These are phyloP conservation scores for Pseudonitzschia delicatissima DNA, from an alignment of 108 stramenopile genomes.

Conservation along the genomic window DNA sequence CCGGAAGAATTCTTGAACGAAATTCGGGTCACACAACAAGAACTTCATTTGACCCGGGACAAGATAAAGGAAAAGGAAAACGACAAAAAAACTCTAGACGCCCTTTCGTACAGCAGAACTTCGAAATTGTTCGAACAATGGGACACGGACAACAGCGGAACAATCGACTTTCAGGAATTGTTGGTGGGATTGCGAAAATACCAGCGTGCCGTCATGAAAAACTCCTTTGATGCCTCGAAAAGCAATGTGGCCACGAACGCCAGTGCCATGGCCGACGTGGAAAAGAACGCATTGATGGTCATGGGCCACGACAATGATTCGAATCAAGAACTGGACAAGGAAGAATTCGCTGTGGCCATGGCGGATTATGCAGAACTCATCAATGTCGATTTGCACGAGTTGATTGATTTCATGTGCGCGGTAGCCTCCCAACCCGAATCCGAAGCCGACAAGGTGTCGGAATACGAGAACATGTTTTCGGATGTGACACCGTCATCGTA, in stretches of 20 bases:
- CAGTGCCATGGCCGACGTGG: slow-evolving; percentile 10
- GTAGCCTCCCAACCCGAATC: slow-evolving; percentile 22
- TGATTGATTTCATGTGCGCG: slow-evolving; percentile 50
- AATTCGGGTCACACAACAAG: slow-evolving; percentile 28
- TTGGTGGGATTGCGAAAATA: slow-evolving; percentile 33
- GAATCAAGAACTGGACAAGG: slow-evolving; percentile 36
- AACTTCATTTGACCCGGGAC: slow-evolving; percentile 14
- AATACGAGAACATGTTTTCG: slow-evolving; percentile 27
- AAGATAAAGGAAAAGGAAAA: slow-evolving; percentile 19
- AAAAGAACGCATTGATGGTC: slow-evolving; percentile 31
- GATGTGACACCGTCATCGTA: slow-evolving; percentile 8
- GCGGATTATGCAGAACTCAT: slow-evolving; percentile 37
- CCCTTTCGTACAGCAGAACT: slow-evolving; percentile 32
- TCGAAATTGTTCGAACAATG: slow-evolving; percentile 36
- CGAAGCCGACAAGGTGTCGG: slow-evolving; percentile 3
- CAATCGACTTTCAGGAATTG: slow-evolving; percentile 44
- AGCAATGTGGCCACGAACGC: not conserved
- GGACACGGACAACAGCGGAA: slow-evolving; percentile 37
- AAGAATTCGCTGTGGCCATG: slow-evolving; percentile 43
- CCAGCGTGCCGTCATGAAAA: slow-evolving; percentile 22
- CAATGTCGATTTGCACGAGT: slow-evolving; percentile 26
- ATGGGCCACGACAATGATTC: slow-evolving; percentile 39
- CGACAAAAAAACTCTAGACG: slow-evolving; percentile 26
- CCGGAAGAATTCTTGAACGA: slow-evolving; percentile 20
- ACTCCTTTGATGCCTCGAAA: not conserved